Percentiles rank a stretch among this genome's conserved stretches.
Evolutionary conservation across 2,329 filamentous ascomycete genomes (phyloP).

Genomic region (Waltergamsia citrina): DNA sequence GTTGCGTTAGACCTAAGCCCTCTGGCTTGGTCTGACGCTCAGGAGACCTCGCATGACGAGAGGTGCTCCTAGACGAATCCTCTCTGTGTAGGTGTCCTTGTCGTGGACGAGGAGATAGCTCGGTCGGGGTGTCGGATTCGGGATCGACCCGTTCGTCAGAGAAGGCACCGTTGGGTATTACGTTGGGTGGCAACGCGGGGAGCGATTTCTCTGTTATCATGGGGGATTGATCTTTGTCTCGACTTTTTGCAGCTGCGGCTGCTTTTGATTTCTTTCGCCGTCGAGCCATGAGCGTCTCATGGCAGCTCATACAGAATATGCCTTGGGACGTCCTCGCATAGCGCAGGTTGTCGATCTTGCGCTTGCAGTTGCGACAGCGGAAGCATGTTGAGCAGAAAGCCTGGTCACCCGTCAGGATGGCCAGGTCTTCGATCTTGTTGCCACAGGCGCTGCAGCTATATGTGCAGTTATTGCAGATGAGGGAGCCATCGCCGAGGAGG

Average conservation of each 20-base stretch:
- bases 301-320: constrained; percentile 99
- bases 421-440: constrained; percentile 96
- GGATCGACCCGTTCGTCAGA: constrained; percentile 48
- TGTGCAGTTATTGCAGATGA: constrained; percentile 99
- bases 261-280: constrained; percentile 79
- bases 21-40: constrained; percentile 42
- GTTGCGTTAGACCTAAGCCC: constrained; percentile 61
- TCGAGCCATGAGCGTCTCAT: constrained; percentile 91
- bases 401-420: constrained; percentile 94
- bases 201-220: constrained; percentile 84
- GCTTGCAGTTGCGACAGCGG: constrained; percentile 94
- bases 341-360: constrained; percentile 95
- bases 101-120: constrained; percentile 56
- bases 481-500: constrained; percentile 89
- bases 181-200: constrained; percentile 77
- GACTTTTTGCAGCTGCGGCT: constrained; percentile 48
- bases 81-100: constrained; percentile 40
- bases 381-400: constrained; percentile 97
- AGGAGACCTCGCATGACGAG: constrained; percentile 42
- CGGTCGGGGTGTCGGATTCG: constrained; percentile 58
- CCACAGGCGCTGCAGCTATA: constrained; percentile 96
- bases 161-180: constrained; percentile 52
- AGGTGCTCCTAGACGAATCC: constrained; percentile 44
- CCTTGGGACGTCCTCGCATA: constrained; percentile 97
- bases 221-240: constrained; percentile 54